Conservation (phyloP, 2,329 filamentous ascomycete species). For the Claviceps maximensis region DNA sequence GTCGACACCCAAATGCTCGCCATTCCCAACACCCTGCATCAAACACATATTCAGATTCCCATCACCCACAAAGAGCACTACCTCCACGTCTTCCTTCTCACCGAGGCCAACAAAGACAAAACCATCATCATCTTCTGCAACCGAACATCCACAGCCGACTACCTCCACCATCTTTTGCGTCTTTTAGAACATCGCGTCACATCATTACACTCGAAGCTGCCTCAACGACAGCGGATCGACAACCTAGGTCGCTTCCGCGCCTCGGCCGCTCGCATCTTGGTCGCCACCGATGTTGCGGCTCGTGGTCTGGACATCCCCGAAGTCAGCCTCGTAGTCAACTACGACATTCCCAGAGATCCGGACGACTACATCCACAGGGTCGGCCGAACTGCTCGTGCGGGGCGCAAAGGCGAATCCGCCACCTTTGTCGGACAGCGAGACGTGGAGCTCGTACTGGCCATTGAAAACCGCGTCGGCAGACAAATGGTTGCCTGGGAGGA, state of each 20-base stretch:
- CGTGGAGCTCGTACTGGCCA: slow-evolving; percentile 78
- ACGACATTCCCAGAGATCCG: slow-evolving; percentile 87
- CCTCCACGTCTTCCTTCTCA: slow-evolving; percentile 76
- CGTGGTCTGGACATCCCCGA: slow-evolving; percentile 92
- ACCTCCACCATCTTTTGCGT: slow-evolving; percentile 77
- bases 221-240: slow-evolving; percentile 70
- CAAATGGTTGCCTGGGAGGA: slow-evolving; percentile 77
- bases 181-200: slow-evolving; percentile 83
- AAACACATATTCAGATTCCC: slow-evolving; percentile 78
- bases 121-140: slow-evolving; percentile 92
- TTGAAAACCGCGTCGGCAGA: slow-evolving; percentile 69
- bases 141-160: slow-evolving; percentile 73
- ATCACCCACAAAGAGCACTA: slow-evolving; percentile 93
- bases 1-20: slow-evolving; percentile 63
- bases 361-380: slow-evolving; percentile 97
- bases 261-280: slow-evolving; percentile 72
- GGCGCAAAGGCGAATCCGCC: slow-evolving; percentile 66
- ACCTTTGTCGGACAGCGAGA: slow-evolving; percentile 89
- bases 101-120: slow-evolving; percentile 59
- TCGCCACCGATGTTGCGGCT: slow-evolving; percentile 90
- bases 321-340: slow-evolving; percentile 84
- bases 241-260: slow-evolving; percentile 90
- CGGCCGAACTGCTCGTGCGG: slow-evolving; percentile 87
- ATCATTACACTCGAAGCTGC: slow-evolving; percentile 74
- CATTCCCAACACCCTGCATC: slow-evolving; percentile 66